Conservation (phyloP, 73 alveolate species). For the Paraurostyla sp. region DNA sequence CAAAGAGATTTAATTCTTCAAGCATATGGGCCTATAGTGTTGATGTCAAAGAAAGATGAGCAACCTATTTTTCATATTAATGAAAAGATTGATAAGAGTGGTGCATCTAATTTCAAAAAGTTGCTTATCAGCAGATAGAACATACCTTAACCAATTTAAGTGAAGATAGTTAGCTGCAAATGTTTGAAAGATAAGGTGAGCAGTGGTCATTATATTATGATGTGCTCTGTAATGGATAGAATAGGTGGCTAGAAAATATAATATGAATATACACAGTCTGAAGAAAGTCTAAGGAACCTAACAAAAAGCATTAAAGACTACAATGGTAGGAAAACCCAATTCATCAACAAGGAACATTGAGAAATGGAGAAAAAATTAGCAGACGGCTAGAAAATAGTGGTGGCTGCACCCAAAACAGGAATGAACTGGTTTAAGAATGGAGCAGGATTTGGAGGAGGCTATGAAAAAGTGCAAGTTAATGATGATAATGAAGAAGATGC, state of each 20-base stretch:
- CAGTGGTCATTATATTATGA: constrained; percentile 63
- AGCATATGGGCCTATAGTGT: constrained; percentile 71
- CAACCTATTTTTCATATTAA: constrained; percentile 43
- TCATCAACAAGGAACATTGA: constrained; percentile 60
- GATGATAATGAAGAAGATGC: not conserved
- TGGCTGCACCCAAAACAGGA: constrained; percentile 28
- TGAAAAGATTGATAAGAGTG: constrained; percentile 1
- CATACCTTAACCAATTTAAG: constrained; percentile 53
- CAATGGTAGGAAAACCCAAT: constrained; percentile 19
- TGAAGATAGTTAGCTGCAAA: constrained; percentile 49
- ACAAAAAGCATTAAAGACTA: constrained; percentile 32
- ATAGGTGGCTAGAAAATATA: constrained; percentile 65
- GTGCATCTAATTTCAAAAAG: not conserved
- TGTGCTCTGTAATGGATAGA: constrained; percentile 58
- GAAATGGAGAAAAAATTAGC: constrained; percentile 37
- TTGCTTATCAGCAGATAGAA: not conserved
- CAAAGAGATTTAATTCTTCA: constrained; percentile 58
- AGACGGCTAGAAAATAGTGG: not conserved
- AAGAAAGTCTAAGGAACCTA: constrained; percentile 36
- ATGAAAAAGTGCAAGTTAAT: not conserved
- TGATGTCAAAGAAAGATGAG: constrained; percentile 48
- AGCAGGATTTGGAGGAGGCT: not conserved
- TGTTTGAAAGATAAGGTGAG: constrained; percentile 70
- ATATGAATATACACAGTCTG: constrained; percentile 15
- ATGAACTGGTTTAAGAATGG: constrained; percentile 28